phyloP scores from a whole-genome alignment of 2,329 filamentous ascomycete genomes.

The Dactylellina haptotyla region DNA sequence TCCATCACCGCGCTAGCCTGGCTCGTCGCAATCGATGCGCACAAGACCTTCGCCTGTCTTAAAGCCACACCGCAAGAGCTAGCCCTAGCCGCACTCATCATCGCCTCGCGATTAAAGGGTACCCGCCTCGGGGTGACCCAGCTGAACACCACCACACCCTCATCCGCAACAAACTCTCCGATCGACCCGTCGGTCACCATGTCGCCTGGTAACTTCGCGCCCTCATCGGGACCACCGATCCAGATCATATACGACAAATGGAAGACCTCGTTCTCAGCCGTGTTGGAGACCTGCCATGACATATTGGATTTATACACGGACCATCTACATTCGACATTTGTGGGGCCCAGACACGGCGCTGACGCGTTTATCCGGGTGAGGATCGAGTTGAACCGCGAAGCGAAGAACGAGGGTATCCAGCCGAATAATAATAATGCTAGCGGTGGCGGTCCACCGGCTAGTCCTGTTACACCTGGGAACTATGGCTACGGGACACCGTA shows the following conservation, averaged over 20 bases:
- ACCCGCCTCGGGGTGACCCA: slow-evolving; percentile 65
- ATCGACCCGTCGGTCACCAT: slow-evolving; percentile 24
- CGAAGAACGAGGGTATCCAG: slow-evolving; percentile 67
- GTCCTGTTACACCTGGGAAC: slow-evolving; percentile 51
- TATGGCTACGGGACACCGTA: slow-evolving; percentile 48
- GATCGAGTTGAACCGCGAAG: slow-evolving; percentile 84
- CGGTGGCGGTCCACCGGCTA: slow-evolving; percentile 55
- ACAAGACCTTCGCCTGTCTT: slow-evolving; percentile 90
- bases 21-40: slow-evolving; percentile 85
- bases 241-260: slow-evolving; percentile 56
- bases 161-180: slow-evolving; percentile 64
- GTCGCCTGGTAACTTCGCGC: slow-evolving; percentile 20
- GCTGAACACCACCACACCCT: slow-evolving; percentile 64
- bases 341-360: slow-evolving; percentile 77
- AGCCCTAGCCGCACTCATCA: slow-evolving; percentile 81
- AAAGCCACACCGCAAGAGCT: slow-evolving; percentile 90
- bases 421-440: slow-evolving; percentile 60
- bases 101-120: slow-evolving; percentile 76
- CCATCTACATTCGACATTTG: slow-evolving; percentile 76
- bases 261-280: slow-evolving; percentile 65
- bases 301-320: slow-evolving; percentile 92
- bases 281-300: slow-evolving; percentile 84
- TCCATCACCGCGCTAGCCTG: slow-evolving; percentile 76
- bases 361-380: slow-evolving; percentile 86
- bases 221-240: slow-evolving; percentile 8